These are phyloP conservation scores for Phytophthora hybrid DNA, from an alignment of 352 stramenopile species.

Conservation along the genomic window DNA sequence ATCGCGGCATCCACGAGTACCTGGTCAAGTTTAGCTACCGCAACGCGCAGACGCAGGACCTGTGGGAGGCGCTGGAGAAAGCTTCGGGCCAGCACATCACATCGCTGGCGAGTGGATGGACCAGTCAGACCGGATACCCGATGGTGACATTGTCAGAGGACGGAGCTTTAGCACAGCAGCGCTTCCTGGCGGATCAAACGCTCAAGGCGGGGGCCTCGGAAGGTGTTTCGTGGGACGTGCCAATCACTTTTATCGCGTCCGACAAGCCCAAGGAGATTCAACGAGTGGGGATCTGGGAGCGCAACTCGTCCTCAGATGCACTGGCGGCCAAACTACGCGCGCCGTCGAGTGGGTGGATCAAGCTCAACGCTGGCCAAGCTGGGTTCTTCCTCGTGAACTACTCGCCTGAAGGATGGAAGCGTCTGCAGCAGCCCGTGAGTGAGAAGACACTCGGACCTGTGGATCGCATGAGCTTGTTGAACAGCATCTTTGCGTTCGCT, in stretches of 20 bases:
- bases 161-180: constrained; percentile 87
- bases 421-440: constrained; percentile 72
- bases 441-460: constrained; percentile 69
- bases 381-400: constrained; percentile 97
- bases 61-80: constrained; percentile 95
- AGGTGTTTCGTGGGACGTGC: constrained; percentile 80
- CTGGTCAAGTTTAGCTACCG: constrained; percentile 93
- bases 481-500: constrained; percentile 94
- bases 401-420: constrained; percentile 82
- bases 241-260: constrained; percentile 74
- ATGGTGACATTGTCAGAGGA: constrained; percentile 81
- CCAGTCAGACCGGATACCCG: constrained; percentile 95
- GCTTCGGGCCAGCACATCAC: constrained; percentile 92
- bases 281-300: constrained; percentile 69
- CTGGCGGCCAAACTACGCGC: constrained; percentile 63
- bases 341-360: constrained; percentile 81
- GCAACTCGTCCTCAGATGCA: constrained; percentile 38
- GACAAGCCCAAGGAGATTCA: constrained; percentile 58
- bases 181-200: constrained; percentile 93
- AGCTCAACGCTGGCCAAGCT: constrained; percentile 96
- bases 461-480: constrained; percentile 95
- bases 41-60: constrained; percentile 95
- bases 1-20: constrained; percentile 93
- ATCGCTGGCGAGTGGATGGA: constrained; percentile 94
- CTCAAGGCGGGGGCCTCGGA: constrained; percentile 46